These are phyloP conservation scores for Larix sibirica DNA, from an alignment of 83 land plant genomes.

Conservation along the genomic window DNA sequence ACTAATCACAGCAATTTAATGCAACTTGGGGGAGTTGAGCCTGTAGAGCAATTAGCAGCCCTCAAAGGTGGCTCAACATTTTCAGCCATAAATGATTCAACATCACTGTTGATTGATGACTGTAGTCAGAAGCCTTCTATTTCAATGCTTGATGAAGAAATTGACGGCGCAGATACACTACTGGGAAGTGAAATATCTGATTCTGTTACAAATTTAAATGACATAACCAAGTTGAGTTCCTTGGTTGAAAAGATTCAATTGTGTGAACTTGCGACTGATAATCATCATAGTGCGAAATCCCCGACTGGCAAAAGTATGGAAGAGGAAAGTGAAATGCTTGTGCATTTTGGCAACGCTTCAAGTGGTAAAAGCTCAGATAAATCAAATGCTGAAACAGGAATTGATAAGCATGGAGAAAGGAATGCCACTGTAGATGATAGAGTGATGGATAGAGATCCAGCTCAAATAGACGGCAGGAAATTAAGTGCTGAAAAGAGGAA, in stretches of 20 bases:
- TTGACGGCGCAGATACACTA: background rate
- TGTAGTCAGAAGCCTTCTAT: background rate
- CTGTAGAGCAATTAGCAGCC: too few relatives aligned
- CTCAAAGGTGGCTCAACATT: background rate
- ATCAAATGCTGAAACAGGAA: background rate
- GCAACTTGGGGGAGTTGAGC: too few relatives aligned
- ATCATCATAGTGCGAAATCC: background rate
- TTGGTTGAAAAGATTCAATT: background rate
- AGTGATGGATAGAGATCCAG: too few relatives aligned
- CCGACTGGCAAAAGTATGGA: background rate
- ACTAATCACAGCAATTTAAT: too few relatives aligned
- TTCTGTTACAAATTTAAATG: too few relatives aligned
- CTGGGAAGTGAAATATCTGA: background rate
- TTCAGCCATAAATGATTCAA: too few relatives aligned
- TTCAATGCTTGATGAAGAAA: background rate
- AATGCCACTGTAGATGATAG: too few relatives aligned
- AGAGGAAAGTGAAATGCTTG: background rate
- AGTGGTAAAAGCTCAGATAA: too few relatives aligned
- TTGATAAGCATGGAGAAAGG: too few relatives aligned
- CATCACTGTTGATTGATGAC: background rate
- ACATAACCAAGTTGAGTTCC: background rate
- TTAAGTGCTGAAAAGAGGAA: too few relatives aligned
- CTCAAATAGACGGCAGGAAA: too few relatives aligned
- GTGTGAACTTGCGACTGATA: background rate
- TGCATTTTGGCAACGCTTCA: too few relatives aligned